Evolutionary conservation across 2,329 filamentous ascomycete genomes (phyloP).

Genomic region (Graphium sp.): DNA sequence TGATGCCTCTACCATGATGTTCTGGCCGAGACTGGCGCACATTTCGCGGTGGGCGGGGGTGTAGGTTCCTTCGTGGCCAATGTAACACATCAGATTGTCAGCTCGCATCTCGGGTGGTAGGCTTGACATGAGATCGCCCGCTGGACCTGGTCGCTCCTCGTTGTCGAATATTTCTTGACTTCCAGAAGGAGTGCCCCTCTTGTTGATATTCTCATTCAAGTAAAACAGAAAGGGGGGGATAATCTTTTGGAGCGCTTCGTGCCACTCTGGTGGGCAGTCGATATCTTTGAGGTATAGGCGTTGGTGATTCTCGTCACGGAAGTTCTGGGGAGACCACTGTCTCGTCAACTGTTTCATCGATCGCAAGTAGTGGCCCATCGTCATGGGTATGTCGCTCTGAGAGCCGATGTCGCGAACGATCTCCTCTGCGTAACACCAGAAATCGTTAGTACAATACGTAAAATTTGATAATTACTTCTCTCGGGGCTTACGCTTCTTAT

Average conservation of each 20-base stretch:
- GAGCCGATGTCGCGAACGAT: slow-evolving; percentile 65
- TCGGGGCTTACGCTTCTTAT: slow-evolving; percentile 51
- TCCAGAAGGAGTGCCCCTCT: too few species aligned
- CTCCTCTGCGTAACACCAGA: slow-evolving; percentile 43
- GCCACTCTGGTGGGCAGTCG: slow-evolving; percentile 81
- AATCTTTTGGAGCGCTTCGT: slow-evolving; percentile 56
- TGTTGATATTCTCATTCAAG: slow-evolving; percentile 60
- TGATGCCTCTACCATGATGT: slow-evolving; percentile 95
- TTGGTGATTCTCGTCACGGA: slow-evolving; percentile 63
- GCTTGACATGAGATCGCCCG: slow-evolving; percentile 90
- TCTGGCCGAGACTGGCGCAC: slow-evolving; percentile 91
- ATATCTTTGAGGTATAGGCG: slow-evolving; percentile 94
- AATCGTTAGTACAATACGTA: slow-evolving; percentile 1
- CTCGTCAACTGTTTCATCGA: slow-evolving; percentile 73
- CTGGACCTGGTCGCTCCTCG: slow-evolving; percentile 21
- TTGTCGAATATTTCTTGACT: too few species aligned
- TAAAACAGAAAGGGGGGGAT: slow-evolving; percentile 80
- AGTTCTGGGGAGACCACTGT: slow-evolving; percentile 63
- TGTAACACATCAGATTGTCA: slow-evolving; percentile 95
- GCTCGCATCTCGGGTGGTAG: slow-evolving; percentile 77
- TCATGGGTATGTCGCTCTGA: slow-evolving; percentile 64
- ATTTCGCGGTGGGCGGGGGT: slow-evolving; percentile 93
- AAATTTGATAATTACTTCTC: too few species aligned
- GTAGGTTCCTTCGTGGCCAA: slow-evolving; percentile 93
- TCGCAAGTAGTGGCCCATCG: slow-evolving; percentile 76